phyloP scores from a whole-genome alignment of 305 asterid species.

The Rubia occidens region DNA sequence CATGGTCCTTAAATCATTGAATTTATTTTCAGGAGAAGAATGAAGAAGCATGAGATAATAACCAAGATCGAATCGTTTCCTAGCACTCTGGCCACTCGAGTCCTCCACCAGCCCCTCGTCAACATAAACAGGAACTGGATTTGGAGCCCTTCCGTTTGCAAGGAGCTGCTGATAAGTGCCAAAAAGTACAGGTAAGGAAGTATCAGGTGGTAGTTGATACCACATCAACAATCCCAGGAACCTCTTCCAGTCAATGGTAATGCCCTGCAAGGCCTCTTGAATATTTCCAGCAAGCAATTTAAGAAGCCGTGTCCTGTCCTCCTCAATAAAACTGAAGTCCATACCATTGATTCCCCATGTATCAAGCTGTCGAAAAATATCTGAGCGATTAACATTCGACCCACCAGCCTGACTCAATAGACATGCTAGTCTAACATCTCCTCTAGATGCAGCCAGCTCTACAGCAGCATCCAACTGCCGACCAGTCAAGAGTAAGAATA shows the following conservation, averaged over 20 bases:
- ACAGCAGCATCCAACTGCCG: conserved; percentile 82
- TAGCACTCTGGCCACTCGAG: conserved; percentile 33
- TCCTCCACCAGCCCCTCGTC: conserved; percentile 74
- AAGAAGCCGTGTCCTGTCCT: conserved; percentile 62
- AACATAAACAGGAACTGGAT: conserved; percentile 82
- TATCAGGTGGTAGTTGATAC: conserved; percentile 83
- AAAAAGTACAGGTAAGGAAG: conserved; percentile 58
- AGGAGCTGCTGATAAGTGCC: conserved; percentile 74
- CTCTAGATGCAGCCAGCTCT: conserved; percentile 87
- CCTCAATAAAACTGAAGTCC: conserved; percentile 81
- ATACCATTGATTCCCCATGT: conserved; percentile 84
- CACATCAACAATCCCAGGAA: conserved; percentile 88
- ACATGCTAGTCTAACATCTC: conserved; percentile 86
- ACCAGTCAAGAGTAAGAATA: conserved; percentile 82
- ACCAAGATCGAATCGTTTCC: conserved; percentile 64
- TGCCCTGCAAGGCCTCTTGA: conserved; percentile 53
- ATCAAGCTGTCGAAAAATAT: conserved; percentile 67
- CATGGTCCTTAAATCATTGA: conserved; percentile 72
- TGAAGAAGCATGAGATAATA: conserved; percentile 95
- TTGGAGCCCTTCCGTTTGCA: conserved; percentile 74
- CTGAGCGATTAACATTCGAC: conserved; percentile 50
- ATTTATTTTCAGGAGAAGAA: conserved; percentile 64
- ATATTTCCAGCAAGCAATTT: conserved; percentile 84
- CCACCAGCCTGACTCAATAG: conserved; percentile 95
- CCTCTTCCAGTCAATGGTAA: conserved; percentile 89